These are phyloP conservation scores for Monilinia fructicola DNA, from an alignment of 2,329 filamentous ascomycete genomes.

Conservation along the genomic window DNA sequence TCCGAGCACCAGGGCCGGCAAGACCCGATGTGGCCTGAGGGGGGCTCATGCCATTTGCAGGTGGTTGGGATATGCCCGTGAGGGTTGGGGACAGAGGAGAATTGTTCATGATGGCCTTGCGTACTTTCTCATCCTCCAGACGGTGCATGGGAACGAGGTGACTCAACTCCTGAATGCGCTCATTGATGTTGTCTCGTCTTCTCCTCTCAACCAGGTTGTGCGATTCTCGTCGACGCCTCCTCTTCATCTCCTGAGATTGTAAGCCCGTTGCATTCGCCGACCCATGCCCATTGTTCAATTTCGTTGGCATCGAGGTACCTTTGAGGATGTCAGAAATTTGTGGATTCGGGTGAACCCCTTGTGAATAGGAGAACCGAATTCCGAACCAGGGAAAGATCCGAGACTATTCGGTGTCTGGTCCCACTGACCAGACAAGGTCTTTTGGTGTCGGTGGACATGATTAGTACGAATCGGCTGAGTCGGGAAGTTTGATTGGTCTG, in stretches of 20 bases:
- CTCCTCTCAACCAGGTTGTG: constrained; percentile 96
- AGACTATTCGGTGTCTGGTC: constrained; percentile 82
- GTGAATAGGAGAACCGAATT: constrained; percentile 80
- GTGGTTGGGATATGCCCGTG: constrained; percentile 55
- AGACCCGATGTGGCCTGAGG: constrained; percentile 85
- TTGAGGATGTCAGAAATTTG: constrained; percentile 89
- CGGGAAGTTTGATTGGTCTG: constrained; percentile 68
- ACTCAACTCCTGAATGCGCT: constrained; percentile 94
- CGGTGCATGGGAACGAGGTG: constrained; percentile 89
- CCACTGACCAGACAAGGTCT: constrained; percentile 86
- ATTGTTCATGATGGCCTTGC: constrained; percentile 91
- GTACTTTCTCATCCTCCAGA: constrained; percentile 93
- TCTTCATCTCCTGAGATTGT: constrained; percentile 90
- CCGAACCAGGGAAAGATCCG: constrained; percentile 84
- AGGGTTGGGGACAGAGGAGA: constrained; percentile 84
- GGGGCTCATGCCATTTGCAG: constrained; percentile 55
- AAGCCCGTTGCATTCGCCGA: constrained; percentile 42
- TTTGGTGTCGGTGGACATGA: constrained; percentile 65
- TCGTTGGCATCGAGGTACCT: constrained; percentile 86
- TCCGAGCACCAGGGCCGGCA: constrained; percentile 78
- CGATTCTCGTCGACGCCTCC: constrained; percentile 84
- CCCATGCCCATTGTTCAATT: constrained; percentile 57
- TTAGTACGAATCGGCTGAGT: constrained; percentile 76
- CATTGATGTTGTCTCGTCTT: constrained; percentile 96
- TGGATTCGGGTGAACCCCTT: constrained; percentile 61